These are phyloP conservation scores for Chaetothyriales sp. DNA, from an alignment of 2,329 filamentous ascomycete genomes.

Conservation along the genomic window DNA sequence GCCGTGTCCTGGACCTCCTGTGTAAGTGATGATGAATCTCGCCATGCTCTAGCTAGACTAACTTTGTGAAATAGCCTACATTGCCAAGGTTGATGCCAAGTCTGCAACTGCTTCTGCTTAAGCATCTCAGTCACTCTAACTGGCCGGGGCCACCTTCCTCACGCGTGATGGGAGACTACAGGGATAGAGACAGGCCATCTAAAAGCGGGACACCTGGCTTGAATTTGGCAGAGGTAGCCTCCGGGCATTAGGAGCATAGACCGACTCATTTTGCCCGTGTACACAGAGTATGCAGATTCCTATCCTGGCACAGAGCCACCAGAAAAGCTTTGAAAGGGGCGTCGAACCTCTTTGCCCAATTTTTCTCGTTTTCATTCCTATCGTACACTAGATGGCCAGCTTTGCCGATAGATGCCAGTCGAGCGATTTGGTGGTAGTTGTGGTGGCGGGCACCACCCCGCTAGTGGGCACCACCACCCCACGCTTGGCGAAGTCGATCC, in stretches of 20 bases:
- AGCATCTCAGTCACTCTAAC: not conserved
- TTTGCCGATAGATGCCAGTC: too few relatives aligned
- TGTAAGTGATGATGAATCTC: slow-evolving; percentile 21
- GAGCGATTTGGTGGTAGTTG: too few relatives aligned
- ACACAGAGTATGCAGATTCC: not conserved
- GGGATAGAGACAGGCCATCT: not conserved
- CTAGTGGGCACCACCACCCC: too few relatives aligned
- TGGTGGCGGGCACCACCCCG: too few relatives aligned
- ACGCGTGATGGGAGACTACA: not conserved
- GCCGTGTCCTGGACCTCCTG: slow-evolving; percentile 71
- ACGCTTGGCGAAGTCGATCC: too few relatives aligned
- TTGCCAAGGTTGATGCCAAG: slow-evolving; percentile 56
- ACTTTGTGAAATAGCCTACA: slow-evolving; percentile 43
- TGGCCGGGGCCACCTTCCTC: not conserved
- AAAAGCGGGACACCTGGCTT: not conserved
- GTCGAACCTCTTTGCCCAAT: too few relatives aligned
- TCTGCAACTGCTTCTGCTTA: too few relatives aligned
- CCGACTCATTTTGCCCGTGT: not conserved
- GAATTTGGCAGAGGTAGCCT: not conserved
- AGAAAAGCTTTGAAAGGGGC: not conserved
- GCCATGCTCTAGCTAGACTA: slow-evolving; percentile 5
- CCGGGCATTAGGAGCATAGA: not conserved
- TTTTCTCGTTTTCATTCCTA: too few relatives aligned
- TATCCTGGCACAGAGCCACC: not conserved
- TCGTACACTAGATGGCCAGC: too few relatives aligned